Base-by-base conservation (phyloP, 2,329 filamentous ascomycete genomes). In the Ascochyta clinopodiicola region DNA sequence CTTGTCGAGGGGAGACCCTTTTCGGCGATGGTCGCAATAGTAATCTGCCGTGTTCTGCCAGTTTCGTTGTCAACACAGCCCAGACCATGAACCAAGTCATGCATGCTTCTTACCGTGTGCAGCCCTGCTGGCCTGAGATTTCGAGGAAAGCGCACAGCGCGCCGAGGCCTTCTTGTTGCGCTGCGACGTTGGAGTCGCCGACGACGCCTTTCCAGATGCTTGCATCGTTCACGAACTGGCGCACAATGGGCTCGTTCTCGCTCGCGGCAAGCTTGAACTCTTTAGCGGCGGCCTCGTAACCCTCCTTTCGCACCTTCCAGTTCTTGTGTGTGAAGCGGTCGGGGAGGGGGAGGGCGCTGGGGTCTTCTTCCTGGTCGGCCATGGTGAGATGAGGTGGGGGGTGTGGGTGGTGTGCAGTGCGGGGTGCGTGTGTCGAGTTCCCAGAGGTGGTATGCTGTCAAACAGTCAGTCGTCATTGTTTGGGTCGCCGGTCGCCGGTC, bases 241-340 rank as follows among this genome's bases (percentile, higher is more conserved):
- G 85, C 68, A 99, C 97, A 32, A 88, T 88, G 12, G 92, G 88
- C 73, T 96, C 90, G 66, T 87, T 85, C 74, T 98, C 94, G 77
- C 93, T 89, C 58, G 91, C 88, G 6, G 93, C 92, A 55, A 86
- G 81, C 73, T 92, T 88, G 75, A 99, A 98, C 64, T 88, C 86
- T 76, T 95, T 93, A 36, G 89, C 86, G 19, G 92, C 93, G 64
- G 95, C 92, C 82, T 99, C 95, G 74, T 98, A 99, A 48, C 88
- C 95, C 72, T 87, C 87, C 79, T 99, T 99, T 71, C 95, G 86
- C 37, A 96, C 93, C 84, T 99, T 99, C 95, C 95, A 99, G 71
- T 90, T 86, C 89, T 96, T 96, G 81, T 96, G 92, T 50, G 85
- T 81, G 78, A 93, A 96, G 73, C 91, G 86, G 61, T 96, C 92